Conservation (phyloP, 1,139 yeast species). For the Pichia sp. region DNA sequence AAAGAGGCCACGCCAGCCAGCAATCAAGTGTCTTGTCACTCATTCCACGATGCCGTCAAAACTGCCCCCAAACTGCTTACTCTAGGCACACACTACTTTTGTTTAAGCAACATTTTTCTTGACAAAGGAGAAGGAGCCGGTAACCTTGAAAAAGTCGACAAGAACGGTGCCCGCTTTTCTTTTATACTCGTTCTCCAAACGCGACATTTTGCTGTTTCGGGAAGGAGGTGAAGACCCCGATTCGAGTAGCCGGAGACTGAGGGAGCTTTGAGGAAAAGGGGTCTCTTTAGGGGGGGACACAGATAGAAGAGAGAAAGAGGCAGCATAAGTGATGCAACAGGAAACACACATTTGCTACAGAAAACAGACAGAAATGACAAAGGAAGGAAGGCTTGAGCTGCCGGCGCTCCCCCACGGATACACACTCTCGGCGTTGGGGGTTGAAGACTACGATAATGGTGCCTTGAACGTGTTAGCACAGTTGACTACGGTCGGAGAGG, state of each 20-base stretch:
- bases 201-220: conserved; percentile 6
- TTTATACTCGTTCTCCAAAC: too few species aligned
- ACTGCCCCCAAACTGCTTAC: too few species aligned
- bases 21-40: too few species aligned
- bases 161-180: too few species aligned
- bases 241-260: neutral
- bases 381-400: conserved; percentile 15
- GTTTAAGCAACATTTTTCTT: too few species aligned
- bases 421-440: conserved; percentile 15
- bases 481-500: conserved; percentile 63
- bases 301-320: too few species aligned
- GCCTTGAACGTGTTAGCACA: conserved; percentile 49
- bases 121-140: too few species aligned
- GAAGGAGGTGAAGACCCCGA: conserved; percentile 5
- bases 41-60: too few species aligned
- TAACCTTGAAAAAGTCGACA: too few species aligned
- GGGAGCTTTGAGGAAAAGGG: neutral
- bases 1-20: too few species aligned
- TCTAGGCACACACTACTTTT: too few species aligned
- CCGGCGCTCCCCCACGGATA: conserved; percentile 49
- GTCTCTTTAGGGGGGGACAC: neutral
- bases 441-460: conserved; percentile 34
- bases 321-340: neutral
- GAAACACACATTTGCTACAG: neutral
- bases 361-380: neutral